These are phyloP conservation scores for Henckelia pumila DNA, from an alignment of 257 asterid species.

Conservation along the genomic window DNA sequence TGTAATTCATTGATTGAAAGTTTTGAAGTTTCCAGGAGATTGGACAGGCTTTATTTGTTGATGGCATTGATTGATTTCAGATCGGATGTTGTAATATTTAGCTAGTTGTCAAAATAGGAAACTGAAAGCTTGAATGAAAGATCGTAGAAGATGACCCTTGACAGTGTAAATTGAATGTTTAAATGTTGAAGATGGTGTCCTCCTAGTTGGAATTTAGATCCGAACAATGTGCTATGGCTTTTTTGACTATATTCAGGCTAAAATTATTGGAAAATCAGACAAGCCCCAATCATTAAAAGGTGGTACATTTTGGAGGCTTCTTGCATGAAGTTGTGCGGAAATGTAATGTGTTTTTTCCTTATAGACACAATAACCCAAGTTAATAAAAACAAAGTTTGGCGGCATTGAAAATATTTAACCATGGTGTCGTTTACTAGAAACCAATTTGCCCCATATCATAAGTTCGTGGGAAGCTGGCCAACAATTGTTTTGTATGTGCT, in stretches of 20 bases:
- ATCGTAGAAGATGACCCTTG: not conserved
- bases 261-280: not conserved
- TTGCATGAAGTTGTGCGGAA: not conserved
- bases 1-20: slow-evolving; percentile 13
- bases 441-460: not conserved
- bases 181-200: slow-evolving; percentile 13
- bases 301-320: not conserved
- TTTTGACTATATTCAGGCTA: not conserved
- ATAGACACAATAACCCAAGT: not conserved
- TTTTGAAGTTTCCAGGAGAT: slow-evolving; percentile 9
- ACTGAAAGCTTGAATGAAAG: not conserved
- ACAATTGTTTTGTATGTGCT: not conserved
- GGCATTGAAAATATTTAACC: not conserved
- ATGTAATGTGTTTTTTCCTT: no score
- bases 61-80: not conserved
- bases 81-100: not conserved
- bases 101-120: not conserved
- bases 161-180: slow-evolving; percentile 4
- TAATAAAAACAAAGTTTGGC: not conserved
- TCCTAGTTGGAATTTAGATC: not conserved
- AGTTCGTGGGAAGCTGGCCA: not conserved
- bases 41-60: slow-evolving; percentile 1
- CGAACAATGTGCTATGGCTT: not conserved
- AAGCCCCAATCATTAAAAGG: not conserved
- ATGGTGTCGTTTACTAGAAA: not conserved